Conservation (phyloP, 116 monocot species). For the Thalassia testudinum region DNA sequence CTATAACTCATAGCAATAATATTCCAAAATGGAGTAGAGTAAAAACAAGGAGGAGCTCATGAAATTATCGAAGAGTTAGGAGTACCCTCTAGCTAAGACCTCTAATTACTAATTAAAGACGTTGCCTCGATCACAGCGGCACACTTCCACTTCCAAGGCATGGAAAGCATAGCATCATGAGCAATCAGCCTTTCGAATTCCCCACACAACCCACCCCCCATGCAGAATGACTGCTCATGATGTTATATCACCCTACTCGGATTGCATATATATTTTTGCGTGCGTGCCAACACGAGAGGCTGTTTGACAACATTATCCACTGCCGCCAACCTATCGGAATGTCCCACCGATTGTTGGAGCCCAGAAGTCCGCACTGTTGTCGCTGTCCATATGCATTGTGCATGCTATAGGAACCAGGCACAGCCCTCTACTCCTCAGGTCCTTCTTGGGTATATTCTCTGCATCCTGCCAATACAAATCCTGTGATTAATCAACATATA, state of each 20-base stretch:
- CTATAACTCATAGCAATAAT: no score
- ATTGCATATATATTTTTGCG: background rate
- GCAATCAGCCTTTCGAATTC: slow-evolving; percentile 94
- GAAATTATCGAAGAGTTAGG: no score
- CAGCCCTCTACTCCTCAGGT: slow-evolving; percentile 77
- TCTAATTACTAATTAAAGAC: no score
- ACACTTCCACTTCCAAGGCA: background rate
- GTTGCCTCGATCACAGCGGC: no score
- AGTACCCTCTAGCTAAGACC: no score
- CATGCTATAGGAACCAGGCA: slow-evolving; percentile 81
- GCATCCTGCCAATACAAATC: slow-evolving; percentile 6
- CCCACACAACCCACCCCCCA: no score
- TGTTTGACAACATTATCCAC: no score
- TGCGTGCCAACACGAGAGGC: background rate
- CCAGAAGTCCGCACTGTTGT: slow-evolving; percentile 65
- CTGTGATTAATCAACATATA: no score
- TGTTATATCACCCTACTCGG: slow-evolving; percentile 32
- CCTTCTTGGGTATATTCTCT: slow-evolving; percentile 28
- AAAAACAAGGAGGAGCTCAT: no score
- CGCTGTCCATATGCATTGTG: slow-evolving; percentile 44
- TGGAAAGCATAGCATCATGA: slow-evolving; percentile 70
- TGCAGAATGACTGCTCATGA: slow-evolving; percentile 70
- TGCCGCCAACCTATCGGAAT: slow-evolving; percentile 9
- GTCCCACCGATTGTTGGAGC: slow-evolving; percentile 23
- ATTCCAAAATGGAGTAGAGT: no score